Evolutionary conservation across 2,329 filamentous ascomycete species (phyloP).

Genomic region (Stachybotrys chartarum): DNA sequence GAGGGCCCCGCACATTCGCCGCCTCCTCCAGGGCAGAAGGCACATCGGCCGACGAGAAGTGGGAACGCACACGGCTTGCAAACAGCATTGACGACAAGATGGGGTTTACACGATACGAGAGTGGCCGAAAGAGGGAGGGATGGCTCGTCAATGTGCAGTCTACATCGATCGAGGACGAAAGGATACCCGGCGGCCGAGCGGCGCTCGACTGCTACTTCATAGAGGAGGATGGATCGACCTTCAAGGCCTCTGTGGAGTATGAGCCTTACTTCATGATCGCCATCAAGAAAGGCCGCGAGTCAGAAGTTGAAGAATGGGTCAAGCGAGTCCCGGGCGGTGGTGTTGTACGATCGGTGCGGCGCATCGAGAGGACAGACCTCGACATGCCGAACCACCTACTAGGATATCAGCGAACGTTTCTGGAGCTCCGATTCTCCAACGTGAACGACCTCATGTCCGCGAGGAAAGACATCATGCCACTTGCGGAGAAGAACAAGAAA

Average conservation of each 20-base stretch:
- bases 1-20: constrained; percentile 69
- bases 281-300: constrained; percentile 78
- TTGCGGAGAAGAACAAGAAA: constrained; percentile 95
- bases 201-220: constrained; percentile 98
- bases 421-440: constrained; percentile 82
- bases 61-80: constrained; percentile 76
- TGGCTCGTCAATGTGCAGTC: constrained; percentile 96
- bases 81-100: constrained; percentile 90
- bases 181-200: constrained; percentile 74
- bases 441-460: constrained; percentile 81
- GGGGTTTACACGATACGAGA: constrained; percentile 89
- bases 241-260: constrained; percentile 95
- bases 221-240: constrained; percentile 77
- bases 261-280: constrained; percentile 95
- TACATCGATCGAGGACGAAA: constrained; percentile 79
- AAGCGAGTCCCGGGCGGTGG: constrained; percentile 72
- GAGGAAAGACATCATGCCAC: constrained; percentile 73
- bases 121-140: constrained; percentile 71
- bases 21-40: constrained; percentile 72
- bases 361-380: constrained; percentile 86
- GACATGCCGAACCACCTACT: constrained; percentile 92
- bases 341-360: constrained; percentile 68
- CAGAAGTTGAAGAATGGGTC: constrained; percentile 94
- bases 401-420: constrained; percentile 80
- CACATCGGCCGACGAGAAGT: constrained; percentile 87